phyloP scores from a whole-genome alignment of 2,329 filamentous ascomycete species.

The Aspergillus niger region DNA sequence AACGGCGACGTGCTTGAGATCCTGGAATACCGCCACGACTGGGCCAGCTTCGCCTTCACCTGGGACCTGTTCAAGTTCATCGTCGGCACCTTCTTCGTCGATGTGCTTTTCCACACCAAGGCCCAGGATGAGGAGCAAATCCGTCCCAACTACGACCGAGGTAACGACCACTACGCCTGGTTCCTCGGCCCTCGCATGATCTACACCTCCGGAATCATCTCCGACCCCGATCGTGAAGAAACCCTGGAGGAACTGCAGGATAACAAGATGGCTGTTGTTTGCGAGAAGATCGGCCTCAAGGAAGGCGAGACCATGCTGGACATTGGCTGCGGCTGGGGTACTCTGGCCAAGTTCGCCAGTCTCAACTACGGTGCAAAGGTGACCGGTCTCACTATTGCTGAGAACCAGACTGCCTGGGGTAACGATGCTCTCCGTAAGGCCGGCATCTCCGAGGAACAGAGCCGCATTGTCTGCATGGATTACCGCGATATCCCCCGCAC shows the following conservation, averaged over 20 bases:
- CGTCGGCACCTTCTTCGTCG: slow-evolving; percentile 30
- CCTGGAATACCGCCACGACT: slow-evolving; percentile 38
- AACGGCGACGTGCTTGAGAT: slow-evolving; percentile 37
- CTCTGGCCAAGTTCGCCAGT: slow-evolving; percentile 80
- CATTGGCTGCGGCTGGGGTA: slow-evolving; percentile 92
- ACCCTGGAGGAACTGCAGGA: slow-evolving; percentile 58
- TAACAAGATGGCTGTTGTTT: slow-evolving; percentile 86
- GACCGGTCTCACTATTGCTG: slow-evolving; percentile 78
- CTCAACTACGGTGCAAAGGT: slow-evolving; percentile 72
- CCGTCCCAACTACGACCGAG: slow-evolving; percentile 35
- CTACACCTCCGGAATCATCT: slow-evolving; percentile 37
- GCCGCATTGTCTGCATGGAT: slow-evolving; percentile 84
- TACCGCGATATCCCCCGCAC: slow-evolving; percentile 86
- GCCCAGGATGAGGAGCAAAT: slow-evolving; percentile 37
- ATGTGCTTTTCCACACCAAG: slow-evolving; percentile 33
- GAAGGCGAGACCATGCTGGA: slow-evolving; percentile 77
- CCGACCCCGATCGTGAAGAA: slow-evolving; percentile 31
- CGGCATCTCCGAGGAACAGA: slow-evolving; percentile 77
- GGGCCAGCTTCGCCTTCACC: slow-evolving; percentile 36
- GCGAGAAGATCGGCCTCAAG: slow-evolving; percentile 82
- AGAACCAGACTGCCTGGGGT: slow-evolving; percentile 89
- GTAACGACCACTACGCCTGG: slow-evolving; percentile 38
- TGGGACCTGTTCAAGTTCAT: slow-evolving; percentile 33
- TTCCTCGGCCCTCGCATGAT: slow-evolving; percentile 40
- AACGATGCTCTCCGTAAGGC: slow-evolving; percentile 77